phyloP scores from a whole-genome alignment of 148 eudicot species.

The Agrostemma githago region DNA sequence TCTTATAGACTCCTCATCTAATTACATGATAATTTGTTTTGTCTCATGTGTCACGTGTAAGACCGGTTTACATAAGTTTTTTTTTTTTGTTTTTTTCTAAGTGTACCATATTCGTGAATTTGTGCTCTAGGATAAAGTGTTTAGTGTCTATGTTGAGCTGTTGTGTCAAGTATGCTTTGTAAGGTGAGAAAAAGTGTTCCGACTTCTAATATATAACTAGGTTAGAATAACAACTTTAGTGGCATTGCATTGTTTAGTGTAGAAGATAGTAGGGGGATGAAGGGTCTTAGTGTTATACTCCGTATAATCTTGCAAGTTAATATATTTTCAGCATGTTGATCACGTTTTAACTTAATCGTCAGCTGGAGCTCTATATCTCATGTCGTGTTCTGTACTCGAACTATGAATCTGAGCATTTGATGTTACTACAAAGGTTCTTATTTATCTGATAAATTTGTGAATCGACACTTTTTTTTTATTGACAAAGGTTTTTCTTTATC shows the following conservation, averaged over 20 bases:
- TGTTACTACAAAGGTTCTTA: neutral
- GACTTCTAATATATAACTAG: neutral
- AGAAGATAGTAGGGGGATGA: neutral
- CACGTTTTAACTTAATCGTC: neutral
- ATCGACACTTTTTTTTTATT: neutral
- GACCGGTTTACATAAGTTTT: neutral
- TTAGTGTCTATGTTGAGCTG: neutral
- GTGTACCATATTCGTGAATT: neutral
- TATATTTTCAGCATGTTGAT: neutral
- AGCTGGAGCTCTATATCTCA: neutral
- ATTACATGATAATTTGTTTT: neutral
- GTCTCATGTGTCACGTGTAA: neutral
- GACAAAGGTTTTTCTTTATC: slow-evolving; percentile 12
- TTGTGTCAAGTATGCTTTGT: neutral
- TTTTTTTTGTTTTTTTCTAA: neutral
- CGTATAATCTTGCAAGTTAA: neutral
- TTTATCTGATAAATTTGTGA: neutral
- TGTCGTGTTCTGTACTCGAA: neutral
- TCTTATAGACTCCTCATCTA: neutral
- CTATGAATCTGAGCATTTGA: neutral
- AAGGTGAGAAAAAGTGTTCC: neutral
- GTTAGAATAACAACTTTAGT: neutral
- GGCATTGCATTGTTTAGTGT: slow-evolving; percentile 6
- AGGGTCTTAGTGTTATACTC: neutral
- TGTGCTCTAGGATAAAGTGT: neutral